phyloP scores from a whole-genome alignment of 75 land plant genomes.

The Adiantum capillusveneris region DNA sequence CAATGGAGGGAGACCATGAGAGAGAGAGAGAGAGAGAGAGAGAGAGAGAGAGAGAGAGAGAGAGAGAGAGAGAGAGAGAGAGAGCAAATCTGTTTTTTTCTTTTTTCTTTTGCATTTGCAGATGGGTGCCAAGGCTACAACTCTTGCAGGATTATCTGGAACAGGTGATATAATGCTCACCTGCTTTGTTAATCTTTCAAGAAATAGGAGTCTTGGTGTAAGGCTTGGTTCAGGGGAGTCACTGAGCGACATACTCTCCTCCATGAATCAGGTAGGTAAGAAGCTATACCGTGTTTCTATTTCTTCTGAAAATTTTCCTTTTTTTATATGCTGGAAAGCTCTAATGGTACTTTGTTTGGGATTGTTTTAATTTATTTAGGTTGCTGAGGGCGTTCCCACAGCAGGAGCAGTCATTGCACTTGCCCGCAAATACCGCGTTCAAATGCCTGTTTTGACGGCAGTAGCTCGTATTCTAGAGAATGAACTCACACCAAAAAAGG shows the following conservation, averaged over 20 bases:
- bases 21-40: too few species aligned
- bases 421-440: slow-evolving; percentile 82
- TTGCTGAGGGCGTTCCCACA: slow-evolving; percentile 94
- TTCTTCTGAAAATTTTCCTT: too few species aligned
- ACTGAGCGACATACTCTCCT: slow-evolving; percentile 70
- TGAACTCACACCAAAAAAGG: slow-evolving; percentile 77
- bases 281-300: too few species aligned
- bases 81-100: too few species aligned
- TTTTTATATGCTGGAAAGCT: too few species aligned
- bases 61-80: too few species aligned
- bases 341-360: too few species aligned
- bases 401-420: slow-evolving; percentile 93
- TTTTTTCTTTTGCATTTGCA: slow-evolving; percentile 1
- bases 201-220: slow-evolving; percentile 82
- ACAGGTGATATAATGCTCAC: slow-evolving; percentile 96
- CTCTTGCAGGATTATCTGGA: slow-evolving; percentile 80
- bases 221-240: slow-evolving; percentile 89
- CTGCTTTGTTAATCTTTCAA: slow-evolving; percentile 81
- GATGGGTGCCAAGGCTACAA: slow-evolving; percentile 94
- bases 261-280: slow-evolving; percentile 73
- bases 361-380: too few species aligned
- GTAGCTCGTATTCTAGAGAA: slow-evolving; percentile 92
- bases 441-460: slow-evolving; percentile 95
- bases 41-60: too few species aligned
- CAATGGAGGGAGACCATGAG: too few species aligned